Conservation (phyloP, 2,329 filamentous ascomycete species). For the Leptoxyphium fumago region DNA sequence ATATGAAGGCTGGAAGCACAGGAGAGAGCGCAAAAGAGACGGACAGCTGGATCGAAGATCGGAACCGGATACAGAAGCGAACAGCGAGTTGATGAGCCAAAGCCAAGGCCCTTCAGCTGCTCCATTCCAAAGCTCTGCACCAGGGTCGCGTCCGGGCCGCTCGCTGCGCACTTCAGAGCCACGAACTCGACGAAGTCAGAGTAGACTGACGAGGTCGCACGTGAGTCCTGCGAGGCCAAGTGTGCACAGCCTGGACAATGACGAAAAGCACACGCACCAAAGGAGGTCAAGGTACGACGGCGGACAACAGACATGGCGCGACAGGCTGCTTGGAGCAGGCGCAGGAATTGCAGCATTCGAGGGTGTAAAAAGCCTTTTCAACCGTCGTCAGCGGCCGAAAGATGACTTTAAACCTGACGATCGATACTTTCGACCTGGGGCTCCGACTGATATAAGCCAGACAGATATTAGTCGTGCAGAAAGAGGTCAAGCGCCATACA, state of each 20-base stretch:
- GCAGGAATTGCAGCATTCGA: slow-evolving; percentile 28
- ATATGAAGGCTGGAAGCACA: slow-evolving; percentile 39
- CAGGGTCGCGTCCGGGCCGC: not conserved
- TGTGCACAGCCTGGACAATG: slow-evolving; percentile 17
- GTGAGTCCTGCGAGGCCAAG: not conserved
- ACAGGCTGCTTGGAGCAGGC: slow-evolving; percentile 30
- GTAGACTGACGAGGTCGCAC: not conserved
- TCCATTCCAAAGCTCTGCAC: not conserved
- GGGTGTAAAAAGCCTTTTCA: slow-evolving; percentile 41
- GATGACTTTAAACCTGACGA: slow-evolving; percentile 39
- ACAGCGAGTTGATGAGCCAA: not conserved
- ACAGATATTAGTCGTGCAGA: slow-evolving; percentile 35
- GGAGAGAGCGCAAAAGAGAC: slow-evolving; percentile 20
- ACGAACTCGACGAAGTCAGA: not conserved
- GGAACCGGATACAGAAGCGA: not conserved
- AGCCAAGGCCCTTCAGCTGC: not conserved
- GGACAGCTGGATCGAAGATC: not conserved
- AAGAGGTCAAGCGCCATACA: slow-evolving; percentile 38
- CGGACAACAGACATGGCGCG: slow-evolving; percentile 26
- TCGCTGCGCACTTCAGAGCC: not conserved
- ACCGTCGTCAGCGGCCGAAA: slow-evolving; percentile 30
- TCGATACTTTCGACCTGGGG: slow-evolving; percentile 31
- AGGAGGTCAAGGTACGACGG: slow-evolving; percentile 4
- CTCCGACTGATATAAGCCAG: slow-evolving; percentile 30
- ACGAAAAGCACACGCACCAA: slow-evolving; percentile 27